Evolutionary conservation across 331 rosid species (phyloP), one percentile per base, ranked within the genome.

Genomic region (Quercus tomentella): DNA sequence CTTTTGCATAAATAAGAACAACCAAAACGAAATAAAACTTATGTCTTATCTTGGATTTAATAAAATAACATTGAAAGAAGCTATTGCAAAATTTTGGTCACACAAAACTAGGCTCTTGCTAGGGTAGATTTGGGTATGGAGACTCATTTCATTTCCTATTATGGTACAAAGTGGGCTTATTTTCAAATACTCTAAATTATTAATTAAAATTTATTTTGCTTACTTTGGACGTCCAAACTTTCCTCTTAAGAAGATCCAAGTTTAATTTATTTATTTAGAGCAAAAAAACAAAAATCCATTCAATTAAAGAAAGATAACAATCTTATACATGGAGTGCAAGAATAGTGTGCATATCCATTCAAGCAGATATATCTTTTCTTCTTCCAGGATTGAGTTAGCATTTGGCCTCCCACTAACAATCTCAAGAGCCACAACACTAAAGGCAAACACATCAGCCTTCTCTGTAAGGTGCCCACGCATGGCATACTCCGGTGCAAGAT

Each of bases 261-360:
- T 58, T 58, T 5, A 20, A 22, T 56, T 62, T 45, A 31, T 26
- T 6, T 6, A 35, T 35, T 6, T 35, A 35, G 41, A 6, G 9
- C 9, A 35, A 35, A 6, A 35, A 35, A 35, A 79, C n/a, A 49
- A 25, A 56, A 49, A 5, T 41, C 55, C 60, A 56, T 80, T 16
- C 17, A 20, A 21, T 4, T 41, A 22, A 41, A 25, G 23, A 75
- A 37, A 72, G 62, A 30, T 25, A 33, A 49, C 37, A 56, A 74
- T 16, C 41, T 35, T 37, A 28, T n/a, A 26, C 17, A 51, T 9
- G 52, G 73, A 78, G 20, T 11, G 72, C 33, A 21, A 28, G 75
- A 61, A 30, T 12, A 79, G 6, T 45, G 30, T 69, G 31, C 81
- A 23, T 92, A 94, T 97, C 97, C 91, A 89, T 82, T 91, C 97